Evolutionary conservation across 306 rosid genomes (phyloP).

Genomic region (Acacia confusa): DNA sequence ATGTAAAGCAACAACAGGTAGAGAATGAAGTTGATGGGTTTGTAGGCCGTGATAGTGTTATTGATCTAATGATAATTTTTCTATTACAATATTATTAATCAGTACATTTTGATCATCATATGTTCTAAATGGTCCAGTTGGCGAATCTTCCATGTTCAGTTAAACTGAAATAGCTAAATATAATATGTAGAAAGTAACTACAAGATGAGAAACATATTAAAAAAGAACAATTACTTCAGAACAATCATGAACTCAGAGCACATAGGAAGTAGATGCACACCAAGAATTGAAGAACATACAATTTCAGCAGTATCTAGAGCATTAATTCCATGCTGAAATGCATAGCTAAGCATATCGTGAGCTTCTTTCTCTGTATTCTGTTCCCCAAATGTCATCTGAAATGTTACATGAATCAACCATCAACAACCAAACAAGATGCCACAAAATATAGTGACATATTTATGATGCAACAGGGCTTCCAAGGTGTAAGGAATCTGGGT

Average conservation of each 20-base stretch:
- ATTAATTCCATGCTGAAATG: slow-evolving; percentile 71
- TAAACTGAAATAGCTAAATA: neutral
- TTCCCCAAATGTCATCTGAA: slow-evolving; percentile 90
- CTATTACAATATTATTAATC: neutral
- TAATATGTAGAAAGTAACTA: slow-evolving; percentile 8
- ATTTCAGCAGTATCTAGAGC: slow-evolving; percentile 77
- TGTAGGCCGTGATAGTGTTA: neutral
- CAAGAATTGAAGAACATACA: slow-evolving; percentile 42
- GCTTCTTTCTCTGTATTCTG: slow-evolving; percentile 90
- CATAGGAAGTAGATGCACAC: slow-evolving; percentile 18
- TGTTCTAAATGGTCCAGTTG: slow-evolving; percentile 1
- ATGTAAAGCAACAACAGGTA: neutral
- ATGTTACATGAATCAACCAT: slow-evolving; percentile 9
- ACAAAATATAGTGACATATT: neutral
- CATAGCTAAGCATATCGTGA: slow-evolving; percentile 71
- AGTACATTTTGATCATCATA: neutral
- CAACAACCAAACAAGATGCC: neutral
- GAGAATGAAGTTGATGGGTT: neutral
- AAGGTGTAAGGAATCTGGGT: neutral
- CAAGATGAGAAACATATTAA: neutral
- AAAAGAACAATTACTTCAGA: neutral
- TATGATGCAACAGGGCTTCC: neutral
- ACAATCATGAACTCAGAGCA: neutral
- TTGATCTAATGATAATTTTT: neutral
- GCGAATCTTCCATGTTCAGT: neutral